Base-by-base conservation (phyloP, 2,329 filamentous ascomycete genomes). In the Fusarium sp. region DNA sequence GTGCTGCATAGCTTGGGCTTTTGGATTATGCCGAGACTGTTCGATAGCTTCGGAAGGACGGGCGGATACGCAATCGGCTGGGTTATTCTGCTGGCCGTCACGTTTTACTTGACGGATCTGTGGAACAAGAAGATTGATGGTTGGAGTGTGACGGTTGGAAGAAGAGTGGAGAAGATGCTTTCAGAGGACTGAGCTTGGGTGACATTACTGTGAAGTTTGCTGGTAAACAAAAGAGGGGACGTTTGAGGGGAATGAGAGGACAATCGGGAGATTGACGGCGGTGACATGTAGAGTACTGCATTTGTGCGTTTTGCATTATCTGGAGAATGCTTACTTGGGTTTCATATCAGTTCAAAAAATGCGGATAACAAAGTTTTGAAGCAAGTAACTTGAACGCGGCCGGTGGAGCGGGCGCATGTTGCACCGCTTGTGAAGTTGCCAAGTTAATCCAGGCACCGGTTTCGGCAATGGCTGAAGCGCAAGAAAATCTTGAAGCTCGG, bases 1-100 rank as follows among this genome's bases (percentile, higher is more conserved):
- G 80, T 92, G 2, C 79, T 92, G 9, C 88, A 86, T 83, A 84
- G 84, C 5, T 67, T 92, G 9, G 90, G 90, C 42, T 90, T 93
- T 78, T 84, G 91, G 67, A 54, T 93, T 47, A 83, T 84, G 82
- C 82, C 82, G 10, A 72, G 81, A 14, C 72, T 84, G 6, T 84
- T 84, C 47, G 82, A 84, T 26, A 72, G 60, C 18, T 77, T 84
- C 20, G 81, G 82, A 10, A 71, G 74, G 24, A 62, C 63, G 4
- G 68, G 68, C 4, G 82, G 79, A 0, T 82, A 78, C 41, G 60
- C 77, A 1, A 63, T 83, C 7, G 82, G 82, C 7, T 84, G 78
- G 69, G 61, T 79, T 12, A 45, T 78, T 12, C 47, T 83, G 36
- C 50, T 83, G 56, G 70, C 57, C 16, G 63, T 81, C 2, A 79